Base-by-base conservation (phyloP, 2,329 filamentous ascomycete genomes). In the Arachnopeziza araneosa region DNA sequence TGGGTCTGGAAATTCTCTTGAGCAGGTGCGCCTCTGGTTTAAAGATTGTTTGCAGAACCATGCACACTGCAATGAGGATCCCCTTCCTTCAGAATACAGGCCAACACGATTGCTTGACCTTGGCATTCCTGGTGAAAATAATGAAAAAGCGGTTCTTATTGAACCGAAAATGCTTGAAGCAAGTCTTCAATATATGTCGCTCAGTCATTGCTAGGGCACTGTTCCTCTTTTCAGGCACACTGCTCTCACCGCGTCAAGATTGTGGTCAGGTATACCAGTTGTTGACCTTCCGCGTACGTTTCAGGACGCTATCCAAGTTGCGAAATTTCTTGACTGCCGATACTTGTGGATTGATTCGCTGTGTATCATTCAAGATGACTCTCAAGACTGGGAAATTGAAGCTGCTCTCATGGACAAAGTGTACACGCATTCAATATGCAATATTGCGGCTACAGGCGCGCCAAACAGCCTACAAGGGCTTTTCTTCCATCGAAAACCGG, bases 271-370 rank as follows among this genome's bases (percentile, higher is more conserved):
- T 4, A 56, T 52, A 22, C 50, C 4, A 3, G 8, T 52, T 24
- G 21, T 14, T 24, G 54, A 8, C 2, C 36, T 56, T 24, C 54
- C 54, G 4, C 19, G 23, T 19, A 56, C 54, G 50, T 49, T 56
- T 21, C 54, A 56, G n/a, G 54, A 56, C n/a, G 54, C 54, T 2
- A 9, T 56, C 21, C 10, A 23, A 17, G 32, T 50, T 5, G 23
- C 54, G 21, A 32, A 24, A 26, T 17, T 50, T n/a, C 36, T 56
- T 30, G 36, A 23, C 54, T 21, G 19, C 12, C 22, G 22, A 5
- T 50, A 50, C 21, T 44, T 56, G 7, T 56, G 54, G 54, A 30
- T 56, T 22, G 54, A 56, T 26, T 56, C 53, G 10, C 23, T 54
- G 8, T 54, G 52, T 32, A 32, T 54, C 24, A 30, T 54, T 5